phyloP scores from a whole-genome alignment of 2,329 filamentous ascomycete genomes.

The Geosmithia morbida region DNA sequence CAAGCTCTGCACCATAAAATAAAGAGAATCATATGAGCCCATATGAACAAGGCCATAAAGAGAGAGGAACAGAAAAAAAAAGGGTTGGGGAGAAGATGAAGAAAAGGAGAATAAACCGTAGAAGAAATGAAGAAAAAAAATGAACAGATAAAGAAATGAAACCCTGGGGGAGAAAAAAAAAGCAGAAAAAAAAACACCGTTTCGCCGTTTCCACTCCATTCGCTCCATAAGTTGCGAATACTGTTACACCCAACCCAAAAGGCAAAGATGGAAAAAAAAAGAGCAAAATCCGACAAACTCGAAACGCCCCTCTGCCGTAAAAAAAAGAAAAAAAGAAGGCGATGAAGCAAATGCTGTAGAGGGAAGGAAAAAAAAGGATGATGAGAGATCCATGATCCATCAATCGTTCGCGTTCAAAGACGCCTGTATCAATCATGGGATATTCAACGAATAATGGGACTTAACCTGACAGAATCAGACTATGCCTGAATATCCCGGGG shows the following conservation, averaged over 20 bases:
- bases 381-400: neutral
- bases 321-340: conserved; percentile 6
- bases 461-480: conserved; percentile 7
- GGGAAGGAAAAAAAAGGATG: neutral
- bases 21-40: too few relatives aligned
- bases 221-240: conserved; percentile 22
- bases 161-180: too few relatives aligned
- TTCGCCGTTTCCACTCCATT: conserved; percentile 19
- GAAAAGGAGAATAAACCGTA: too few relatives aligned
- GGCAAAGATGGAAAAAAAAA: conserved; percentile 16
- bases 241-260: conserved; percentile 15
- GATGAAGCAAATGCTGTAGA: neutral
- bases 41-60: too few relatives aligned
- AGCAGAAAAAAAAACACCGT: conserved; percentile 4
- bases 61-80: too few relatives aligned
- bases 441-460: conserved; percentile 12
- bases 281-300: conserved; percentile 2
- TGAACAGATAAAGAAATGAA: too few relatives aligned
- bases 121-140: neutral
- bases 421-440: too few relatives aligned
- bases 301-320: neutral
- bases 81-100: too few relatives aligned
- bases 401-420: conserved; percentile 9
- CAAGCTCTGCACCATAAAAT: too few relatives aligned
- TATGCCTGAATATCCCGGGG: conserved; percentile 20